Conservation (phyloP, 208 protist genomes). For the Angomonas deanei region DNA sequence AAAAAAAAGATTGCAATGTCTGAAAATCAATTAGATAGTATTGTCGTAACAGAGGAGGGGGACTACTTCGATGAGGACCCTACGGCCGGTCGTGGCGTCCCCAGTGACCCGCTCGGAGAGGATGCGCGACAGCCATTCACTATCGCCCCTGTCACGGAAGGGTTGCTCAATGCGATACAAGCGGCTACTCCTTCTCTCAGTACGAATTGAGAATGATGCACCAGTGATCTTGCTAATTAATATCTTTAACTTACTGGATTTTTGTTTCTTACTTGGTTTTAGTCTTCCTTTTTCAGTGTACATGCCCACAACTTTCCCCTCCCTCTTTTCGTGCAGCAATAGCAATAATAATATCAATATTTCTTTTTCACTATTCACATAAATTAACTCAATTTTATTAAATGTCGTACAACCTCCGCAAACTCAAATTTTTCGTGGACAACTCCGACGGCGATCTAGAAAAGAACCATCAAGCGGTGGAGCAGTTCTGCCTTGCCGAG, state of each 20-base stretch:
- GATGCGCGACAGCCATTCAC: slow-evolving; percentile 37
- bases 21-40: background rate
- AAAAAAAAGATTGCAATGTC: background rate
- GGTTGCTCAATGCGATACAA: slow-evolving; percentile 18
- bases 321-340: slow-evolving; percentile 4
- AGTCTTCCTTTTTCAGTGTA: background rate
- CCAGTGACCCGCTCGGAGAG: slow-evolving; percentile 43
- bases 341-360: no score
- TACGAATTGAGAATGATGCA: background rate
- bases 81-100: slow-evolving; percentile 65
- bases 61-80: slow-evolving; percentile 84
- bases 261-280: slow-evolving; percentile 3
- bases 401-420: slow-evolving; percentile 74
- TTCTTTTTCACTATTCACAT: background rate
- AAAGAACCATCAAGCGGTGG: slow-evolving; percentile 30
- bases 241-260: background rate
- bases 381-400: slow-evolving; percentile 3
- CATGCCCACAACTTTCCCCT: slow-evolving; percentile 9
- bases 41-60: slow-evolving; percentile 51
- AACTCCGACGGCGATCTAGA: slow-evolving; percentile 55
- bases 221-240: no score
- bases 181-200: background rate
- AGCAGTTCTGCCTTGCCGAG: slow-evolving; percentile 66
- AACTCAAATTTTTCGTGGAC: slow-evolving; percentile 77
- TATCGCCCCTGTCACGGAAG: slow-evolving; percentile 17